Conservation (phyloP, 768 basidiomycete genomes). For the Termitomyces sp. region DNA sequence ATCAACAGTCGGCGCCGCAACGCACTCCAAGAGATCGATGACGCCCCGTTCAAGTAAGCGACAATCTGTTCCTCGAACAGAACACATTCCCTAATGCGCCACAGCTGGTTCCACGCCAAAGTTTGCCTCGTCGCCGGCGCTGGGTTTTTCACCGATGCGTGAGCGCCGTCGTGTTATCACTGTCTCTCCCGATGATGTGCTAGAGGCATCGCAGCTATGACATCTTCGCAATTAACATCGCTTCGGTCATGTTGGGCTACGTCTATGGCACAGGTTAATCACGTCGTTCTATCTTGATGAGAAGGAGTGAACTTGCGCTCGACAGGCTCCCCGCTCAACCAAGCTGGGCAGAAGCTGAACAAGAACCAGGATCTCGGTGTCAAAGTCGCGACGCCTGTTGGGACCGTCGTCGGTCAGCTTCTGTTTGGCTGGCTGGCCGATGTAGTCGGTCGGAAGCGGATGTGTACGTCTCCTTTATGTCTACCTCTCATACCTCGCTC, state of each 20-base stretch:
- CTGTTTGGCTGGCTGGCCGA: slow-evolving; percentile 82
- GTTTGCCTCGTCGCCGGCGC: slow-evolving; percentile 66
- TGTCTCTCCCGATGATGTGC: not conserved
- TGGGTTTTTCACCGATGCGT: slow-evolving; percentile 90
- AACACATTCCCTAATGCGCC: not conserved
- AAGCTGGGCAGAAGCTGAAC: slow-evolving; percentile 32
- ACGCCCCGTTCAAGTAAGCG: slow-evolving; percentile 71
- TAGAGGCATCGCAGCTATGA: slow-evolving; percentile 47
- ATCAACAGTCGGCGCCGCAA: slow-evolving; percentile 72
- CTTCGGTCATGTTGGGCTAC: slow-evolving; percentile 74
- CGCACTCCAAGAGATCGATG: slow-evolving; percentile 83
- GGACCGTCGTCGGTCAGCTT: slow-evolving; percentile 70
- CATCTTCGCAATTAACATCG: slow-evolving; percentile 88
- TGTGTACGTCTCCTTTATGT: slow-evolving; percentile 60
- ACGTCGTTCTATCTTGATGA: no score
- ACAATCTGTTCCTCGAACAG: not conserved
- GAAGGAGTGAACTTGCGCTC: not conserved
- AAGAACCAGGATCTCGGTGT: slow-evolving; percentile 69
- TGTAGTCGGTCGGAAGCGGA: slow-evolving; percentile 67
- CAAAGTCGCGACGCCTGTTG: slow-evolving; percentile 76
- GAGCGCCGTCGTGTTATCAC: slow-evolving; percentile 14
- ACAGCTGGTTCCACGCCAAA: slow-evolving; percentile 83
- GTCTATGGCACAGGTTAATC: not conserved
- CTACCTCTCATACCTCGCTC: not conserved
- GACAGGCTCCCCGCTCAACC: slow-evolving; percentile 9